Conservation (phyloP, 148 eudicot genomes). For the Amaranthus hypochondriacus region DNA sequence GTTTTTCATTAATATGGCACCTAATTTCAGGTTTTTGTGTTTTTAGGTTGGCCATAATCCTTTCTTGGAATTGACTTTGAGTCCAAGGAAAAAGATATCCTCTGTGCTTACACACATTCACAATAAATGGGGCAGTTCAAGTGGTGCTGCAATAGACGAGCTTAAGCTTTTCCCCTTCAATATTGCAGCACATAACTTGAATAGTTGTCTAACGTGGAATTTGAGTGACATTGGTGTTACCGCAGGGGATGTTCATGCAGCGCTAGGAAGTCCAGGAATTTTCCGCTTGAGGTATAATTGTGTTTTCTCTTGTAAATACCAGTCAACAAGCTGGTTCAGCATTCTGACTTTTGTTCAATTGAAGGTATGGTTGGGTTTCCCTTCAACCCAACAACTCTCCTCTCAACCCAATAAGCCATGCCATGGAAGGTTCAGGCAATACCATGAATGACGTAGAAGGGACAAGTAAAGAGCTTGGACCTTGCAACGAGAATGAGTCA, state of each 20-base stretch:
- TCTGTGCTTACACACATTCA: conserved; percentile 75
- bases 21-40: conserved; percentile 6
- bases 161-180: conserved; percentile 64
- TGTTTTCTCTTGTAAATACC: neutral
- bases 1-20: neutral
- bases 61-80: conserved; percentile 71
- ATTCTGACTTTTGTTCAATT: conserved; percentile 32
- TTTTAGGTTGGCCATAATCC: conserved; percentile 85
- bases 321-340: conserved; percentile 8
- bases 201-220: conserved; percentile 54
- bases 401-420: conserved; percentile 20
- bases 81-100: conserved; percentile 71
- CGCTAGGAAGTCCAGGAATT: conserved; percentile 50
- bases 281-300: conserved; percentile 73
- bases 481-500: conserved; percentile 9
- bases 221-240: conserved; percentile 36
- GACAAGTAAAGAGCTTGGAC: conserved; percentile 18
- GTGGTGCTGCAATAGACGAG: conserved; percentile 51
- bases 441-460: conserved; percentile 6
- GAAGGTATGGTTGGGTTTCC: conserved; percentile 84
- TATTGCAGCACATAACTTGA: conserved; percentile 26
- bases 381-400: conserved; percentile 25
- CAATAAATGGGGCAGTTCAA: conserved; percentile 75
- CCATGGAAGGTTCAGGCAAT: conserved; percentile 20
- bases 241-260: conserved; percentile 63